Percentiles rank a stretch among this genome's conserved stretches.
Conservation (phyloP, 2,329 filamentous ascomycete species). For the Colletotrichum sp. region DNA sequence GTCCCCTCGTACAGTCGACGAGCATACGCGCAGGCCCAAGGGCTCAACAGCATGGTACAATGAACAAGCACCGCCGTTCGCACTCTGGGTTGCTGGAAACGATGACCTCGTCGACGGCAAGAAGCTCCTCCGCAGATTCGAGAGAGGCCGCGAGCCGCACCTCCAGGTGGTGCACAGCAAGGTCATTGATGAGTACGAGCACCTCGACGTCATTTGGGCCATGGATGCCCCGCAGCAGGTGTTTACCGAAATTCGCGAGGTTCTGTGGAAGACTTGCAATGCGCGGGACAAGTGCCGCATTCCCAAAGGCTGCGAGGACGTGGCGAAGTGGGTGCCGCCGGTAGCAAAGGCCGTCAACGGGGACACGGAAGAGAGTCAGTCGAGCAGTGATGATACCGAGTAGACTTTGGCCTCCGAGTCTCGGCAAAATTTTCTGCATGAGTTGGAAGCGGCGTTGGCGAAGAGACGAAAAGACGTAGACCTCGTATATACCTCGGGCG, state of each 20-base stretch:
- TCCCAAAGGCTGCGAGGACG: constrained; percentile 67
- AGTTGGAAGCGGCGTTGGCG: neutral
- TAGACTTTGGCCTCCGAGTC: neutral
- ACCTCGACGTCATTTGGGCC: constrained; percentile 94
- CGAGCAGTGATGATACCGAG: constrained; percentile 15
- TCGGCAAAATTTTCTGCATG: neutral
- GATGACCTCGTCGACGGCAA: constrained; percentile 86
- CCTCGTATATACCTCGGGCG: neutral
- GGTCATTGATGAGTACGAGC: constrained; percentile 86
- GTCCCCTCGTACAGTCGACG: constrained; percentile 26
- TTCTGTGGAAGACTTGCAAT: constrained; percentile 80
- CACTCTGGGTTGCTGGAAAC: constrained; percentile 84
- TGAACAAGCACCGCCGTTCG: constrained; percentile 77
- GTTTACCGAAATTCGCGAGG: constrained; percentile 78
- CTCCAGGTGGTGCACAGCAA: constrained; percentile 82
- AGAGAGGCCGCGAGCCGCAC: constrained; percentile 79
- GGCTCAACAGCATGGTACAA: constrained; percentile 81
- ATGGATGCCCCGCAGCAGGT: constrained; percentile 87
- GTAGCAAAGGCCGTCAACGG: neutral
- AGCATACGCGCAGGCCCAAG: constrained; percentile 43
- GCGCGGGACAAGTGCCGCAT: constrained; percentile 61
- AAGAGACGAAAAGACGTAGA: neutral
- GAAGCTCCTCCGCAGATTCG: constrained; percentile 75
- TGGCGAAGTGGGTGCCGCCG: constrained; percentile 42
- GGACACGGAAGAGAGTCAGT: constrained; percentile 10